Evolutionary conservation across 352 stramenopile genomes (phyloP).

Genomic region (Phytophthora pisi): DNA sequence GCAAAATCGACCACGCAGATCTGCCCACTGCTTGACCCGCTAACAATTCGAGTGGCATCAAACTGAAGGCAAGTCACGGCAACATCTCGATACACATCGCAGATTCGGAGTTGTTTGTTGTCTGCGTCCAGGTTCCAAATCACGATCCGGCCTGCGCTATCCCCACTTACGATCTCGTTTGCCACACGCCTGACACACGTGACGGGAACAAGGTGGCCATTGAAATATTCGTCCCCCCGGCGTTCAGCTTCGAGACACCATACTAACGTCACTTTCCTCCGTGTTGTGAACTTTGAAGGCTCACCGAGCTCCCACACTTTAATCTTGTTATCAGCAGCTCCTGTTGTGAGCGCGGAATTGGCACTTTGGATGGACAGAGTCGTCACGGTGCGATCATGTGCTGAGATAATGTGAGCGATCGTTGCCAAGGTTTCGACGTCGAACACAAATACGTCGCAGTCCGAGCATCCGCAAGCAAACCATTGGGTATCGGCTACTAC

Average conservation of each 20-base stretch:
- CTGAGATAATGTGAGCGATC: conserved; percentile 57
- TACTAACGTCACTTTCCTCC: conserved; percentile 40
- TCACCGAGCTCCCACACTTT: conserved; percentile 67
- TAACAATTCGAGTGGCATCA: conserved; percentile 78
- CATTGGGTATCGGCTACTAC: conserved; percentile 59
- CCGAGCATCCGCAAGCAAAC: conserved; percentile 63
- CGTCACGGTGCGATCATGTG: conserved; percentile 58
- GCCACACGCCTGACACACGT: conserved; percentile 61
- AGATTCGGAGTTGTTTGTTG: conserved; percentile 65
- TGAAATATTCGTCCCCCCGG: conserved; percentile 48
- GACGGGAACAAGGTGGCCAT: conserved; percentile 60
- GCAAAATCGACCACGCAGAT: conserved; percentile 83
- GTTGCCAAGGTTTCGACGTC: conserved; percentile 46
- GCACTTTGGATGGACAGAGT: conserved; percentile 54
- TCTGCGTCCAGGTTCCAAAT: conserved; percentile 79
- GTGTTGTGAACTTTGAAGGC: conserved; percentile 22
- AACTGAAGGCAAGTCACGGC: conserved; percentile 75
- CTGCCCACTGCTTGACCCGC: conserved; percentile 47
- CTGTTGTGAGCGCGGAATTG: conserved; percentile 54
- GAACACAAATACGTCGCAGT: conserved; percentile 80
- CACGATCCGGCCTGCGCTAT: conserved; percentile 60
- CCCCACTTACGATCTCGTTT: conserved; percentile 79
- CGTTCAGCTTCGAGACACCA: conserved; percentile 50
- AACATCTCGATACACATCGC: conserved; percentile 53
- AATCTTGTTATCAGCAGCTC: conserved; percentile 60